These are phyloP conservation scores for Metschnikowia gruessii DNA, from an alignment of 805 yeast species.

Conservation along the genomic window DNA sequence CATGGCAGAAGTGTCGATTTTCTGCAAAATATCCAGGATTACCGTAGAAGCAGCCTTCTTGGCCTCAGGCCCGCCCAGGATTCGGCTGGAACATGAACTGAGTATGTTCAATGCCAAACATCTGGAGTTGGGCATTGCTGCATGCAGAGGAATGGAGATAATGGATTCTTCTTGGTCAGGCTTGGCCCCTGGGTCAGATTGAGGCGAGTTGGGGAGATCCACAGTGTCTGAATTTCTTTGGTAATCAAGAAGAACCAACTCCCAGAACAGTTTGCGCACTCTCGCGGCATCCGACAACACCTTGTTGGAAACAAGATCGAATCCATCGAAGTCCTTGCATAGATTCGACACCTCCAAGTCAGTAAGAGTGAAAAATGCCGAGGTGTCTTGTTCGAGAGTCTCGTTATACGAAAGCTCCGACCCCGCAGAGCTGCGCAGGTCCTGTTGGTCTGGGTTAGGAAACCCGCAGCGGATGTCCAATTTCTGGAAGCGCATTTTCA, in stretches of 20 bases:
- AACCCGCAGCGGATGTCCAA: background rate
- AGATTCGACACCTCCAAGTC: slow-evolving; percentile 22
- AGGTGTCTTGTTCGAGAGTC: background rate
- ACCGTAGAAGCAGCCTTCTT: background rate
- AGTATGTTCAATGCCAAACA: slow-evolving; percentile 16
- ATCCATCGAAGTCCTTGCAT: slow-evolving; percentile 17
- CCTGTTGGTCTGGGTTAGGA: too few relatives aligned
- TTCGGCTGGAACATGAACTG: slow-evolving; percentile 1
- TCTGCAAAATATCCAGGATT: slow-evolving; percentile 10
- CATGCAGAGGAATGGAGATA: background rate
- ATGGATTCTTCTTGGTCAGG: background rate
- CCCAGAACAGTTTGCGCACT: slow-evolving; percentile 32
- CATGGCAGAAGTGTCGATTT: slow-evolving; percentile 13
- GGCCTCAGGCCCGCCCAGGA: background rate
- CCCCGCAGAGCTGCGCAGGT: background rate
- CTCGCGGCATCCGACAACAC: slow-evolving; percentile 24
- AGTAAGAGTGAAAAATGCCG: slow-evolving; percentile 17
- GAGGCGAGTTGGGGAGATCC: background rate
- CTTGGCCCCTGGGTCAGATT: background rate
- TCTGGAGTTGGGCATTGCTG: slow-evolving; percentile 15
- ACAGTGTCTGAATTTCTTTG: background rate
- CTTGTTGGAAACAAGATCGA: slow-evolving; percentile 22
- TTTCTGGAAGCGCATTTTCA: slow-evolving; percentile 9
- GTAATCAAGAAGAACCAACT: slow-evolving; percentile 27
- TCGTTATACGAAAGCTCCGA: slow-evolving; percentile 2